Evolutionary conservation across 1,139 yeast genomes (phyloP).

Genomic region (Candida sp.): DNA sequence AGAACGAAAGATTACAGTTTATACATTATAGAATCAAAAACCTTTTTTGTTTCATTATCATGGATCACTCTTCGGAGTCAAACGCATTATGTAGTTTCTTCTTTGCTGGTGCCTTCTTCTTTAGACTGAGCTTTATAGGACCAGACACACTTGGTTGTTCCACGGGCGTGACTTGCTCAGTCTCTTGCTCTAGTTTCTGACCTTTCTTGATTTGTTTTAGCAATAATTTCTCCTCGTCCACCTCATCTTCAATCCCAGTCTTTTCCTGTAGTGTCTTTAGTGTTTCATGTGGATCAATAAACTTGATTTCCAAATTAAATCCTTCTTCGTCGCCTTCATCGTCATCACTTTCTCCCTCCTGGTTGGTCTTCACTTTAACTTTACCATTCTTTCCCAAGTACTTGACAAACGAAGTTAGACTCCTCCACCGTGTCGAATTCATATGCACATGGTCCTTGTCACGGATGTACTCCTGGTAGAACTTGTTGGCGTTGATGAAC

Average conservation of each 20-base stretch:
- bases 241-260: neutral
- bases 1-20: neutral
- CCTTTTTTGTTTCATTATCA: too few species aligned
- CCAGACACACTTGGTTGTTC: slow-evolving; percentile 3
- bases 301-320: slow-evolving; percentile 37
- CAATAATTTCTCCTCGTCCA: slow-evolving; percentile 7
- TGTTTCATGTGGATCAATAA: slow-evolving; percentile 26
- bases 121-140: slow-evolving; percentile 10
- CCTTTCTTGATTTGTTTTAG: slow-evolving; percentile 11
- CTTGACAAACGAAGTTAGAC: slow-evolving; percentile 73
- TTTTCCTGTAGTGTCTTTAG: neutral
- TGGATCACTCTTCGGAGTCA: neutral
- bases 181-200: slow-evolving; percentile 4
- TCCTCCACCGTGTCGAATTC: slow-evolving; percentile 85
- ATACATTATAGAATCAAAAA: neutral
- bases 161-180: neutral
- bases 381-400: slow-evolving; percentile 62
- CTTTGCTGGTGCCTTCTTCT: slow-evolving; percentile 4
- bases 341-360: slow-evolving; percentile 50
- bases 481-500: slow-evolving; percentile 76
- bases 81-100: slow-evolving; percentile 4
- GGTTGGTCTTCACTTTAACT: slow-evolving; percentile 51
- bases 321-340: slow-evolving; percentile 31
- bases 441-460: slow-evolving; percentile 83
- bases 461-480: slow-evolving; percentile 85